These are phyloP conservation scores for Helotiales sp. DNA, from an alignment of 2,329 filamentous ascomycete genomes.

Conservation along the genomic window DNA sequence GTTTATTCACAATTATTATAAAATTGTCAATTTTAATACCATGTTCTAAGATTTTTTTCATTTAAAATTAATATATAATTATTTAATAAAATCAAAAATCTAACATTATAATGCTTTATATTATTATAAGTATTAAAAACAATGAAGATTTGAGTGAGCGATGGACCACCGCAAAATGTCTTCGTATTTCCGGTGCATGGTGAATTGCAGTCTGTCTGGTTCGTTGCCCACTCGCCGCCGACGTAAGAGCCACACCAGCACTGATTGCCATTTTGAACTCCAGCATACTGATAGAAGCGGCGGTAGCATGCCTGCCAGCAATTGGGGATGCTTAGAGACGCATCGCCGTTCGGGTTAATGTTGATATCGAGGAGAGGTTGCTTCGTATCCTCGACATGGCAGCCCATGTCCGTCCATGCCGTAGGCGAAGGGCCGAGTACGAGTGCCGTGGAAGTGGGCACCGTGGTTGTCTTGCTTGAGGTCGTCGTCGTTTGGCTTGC, in stretches of 20 bases:
- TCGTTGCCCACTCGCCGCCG: neutral
- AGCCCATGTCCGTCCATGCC: neutral
- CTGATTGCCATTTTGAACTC: neutral
- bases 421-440: neutral
- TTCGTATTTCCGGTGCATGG: neutral
- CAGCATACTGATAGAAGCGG: neutral
- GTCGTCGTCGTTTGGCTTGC: neutral
- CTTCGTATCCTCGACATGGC: neutral
- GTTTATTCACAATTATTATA: too few species aligned
- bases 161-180: neutral
- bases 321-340: neutral
- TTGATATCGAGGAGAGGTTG: neutral
- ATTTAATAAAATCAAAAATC: too few species aligned
- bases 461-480: neutral
- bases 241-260: conserved; percentile 1
- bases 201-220: neutral
- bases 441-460: neutral
- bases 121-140: too few species aligned
- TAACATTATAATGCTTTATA: too few species aligned
- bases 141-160: conserved; percentile 1
- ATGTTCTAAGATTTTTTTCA: too few species aligned
- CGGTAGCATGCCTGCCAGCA: neutral
- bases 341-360: neutral
- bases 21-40: too few species aligned
- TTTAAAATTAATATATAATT: too few species aligned